Conservation (phyloP, 208 protist genomes). For the Acanthamoeba castellanii region DNA sequence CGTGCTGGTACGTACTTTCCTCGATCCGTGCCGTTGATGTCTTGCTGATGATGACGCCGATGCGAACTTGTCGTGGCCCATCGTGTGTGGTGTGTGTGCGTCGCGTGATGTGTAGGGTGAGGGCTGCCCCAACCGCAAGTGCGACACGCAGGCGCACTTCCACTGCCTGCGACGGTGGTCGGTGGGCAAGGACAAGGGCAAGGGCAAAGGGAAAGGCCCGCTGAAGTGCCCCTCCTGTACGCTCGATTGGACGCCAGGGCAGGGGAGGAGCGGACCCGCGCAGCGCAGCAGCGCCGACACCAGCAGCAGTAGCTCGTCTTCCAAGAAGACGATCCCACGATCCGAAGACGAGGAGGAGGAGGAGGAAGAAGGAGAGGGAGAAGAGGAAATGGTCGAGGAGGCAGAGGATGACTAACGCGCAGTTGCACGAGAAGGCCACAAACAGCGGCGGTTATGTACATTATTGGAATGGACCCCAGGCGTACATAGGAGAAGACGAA, state of each 20-base stretch:
- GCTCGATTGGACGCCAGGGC: neutral
- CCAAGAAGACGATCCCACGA: neutral
- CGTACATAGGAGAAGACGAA: neutral
- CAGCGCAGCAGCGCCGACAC: neutral
- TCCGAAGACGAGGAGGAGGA: neutral
- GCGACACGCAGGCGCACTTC: neutral
- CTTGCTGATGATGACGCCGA: no score
- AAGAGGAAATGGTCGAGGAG: neutral
- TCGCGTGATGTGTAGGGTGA: neutral
- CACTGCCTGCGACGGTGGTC: conserved; percentile 40
- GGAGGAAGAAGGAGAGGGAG: conserved; percentile 1
- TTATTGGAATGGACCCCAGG: no score
- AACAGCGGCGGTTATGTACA: neutral
- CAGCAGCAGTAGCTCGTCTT: neutral
- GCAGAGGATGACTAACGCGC: neutral
- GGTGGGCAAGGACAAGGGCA: neutral
- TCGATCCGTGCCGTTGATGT: neutral
- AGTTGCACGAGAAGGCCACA: neutral
- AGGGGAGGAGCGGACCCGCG: neutral
- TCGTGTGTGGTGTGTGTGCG: neutral
- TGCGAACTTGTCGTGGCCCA: neutral
- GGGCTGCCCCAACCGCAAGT: conserved; percentile 21
- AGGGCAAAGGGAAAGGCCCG: neutral
- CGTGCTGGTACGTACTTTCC: neutral
- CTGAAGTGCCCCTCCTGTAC: conserved; percentile 32